A percentile compares a stretch with the other conserved stretches of the same genome.
These are phyloP conservation scores for Gaultheria prostrata DNA, from an alignment of 148 eudicot genomes.

Conservation along the genomic window DNA sequence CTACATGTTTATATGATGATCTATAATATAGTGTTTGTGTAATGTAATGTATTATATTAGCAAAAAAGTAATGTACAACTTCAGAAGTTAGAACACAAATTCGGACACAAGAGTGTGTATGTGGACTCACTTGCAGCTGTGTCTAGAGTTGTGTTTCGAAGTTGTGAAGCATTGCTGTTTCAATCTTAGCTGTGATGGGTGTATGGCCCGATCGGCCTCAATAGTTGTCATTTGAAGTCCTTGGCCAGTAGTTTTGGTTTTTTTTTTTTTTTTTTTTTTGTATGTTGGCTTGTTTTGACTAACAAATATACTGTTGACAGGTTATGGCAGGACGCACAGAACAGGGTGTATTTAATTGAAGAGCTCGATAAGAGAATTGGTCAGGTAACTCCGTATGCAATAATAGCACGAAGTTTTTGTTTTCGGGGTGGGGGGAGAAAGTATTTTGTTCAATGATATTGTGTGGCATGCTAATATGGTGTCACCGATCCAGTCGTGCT, in stretches of 20 bases:
- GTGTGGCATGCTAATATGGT: too few relatives aligned
- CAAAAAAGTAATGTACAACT: too few relatives aligned
- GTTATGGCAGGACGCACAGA: slow-evolving; percentile 85
- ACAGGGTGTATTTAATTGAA: slow-evolving; percentile 55
- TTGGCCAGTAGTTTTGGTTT: not conserved
- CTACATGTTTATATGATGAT: not conserved
- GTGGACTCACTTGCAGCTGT: too few relatives aligned
- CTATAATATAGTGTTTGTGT: not conserved
- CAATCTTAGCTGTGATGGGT: too few relatives aligned
- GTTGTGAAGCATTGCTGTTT: too few relatives aligned
- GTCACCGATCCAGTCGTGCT: too few relatives aligned
- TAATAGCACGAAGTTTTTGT: not conserved
- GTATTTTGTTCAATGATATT: too few relatives aligned
- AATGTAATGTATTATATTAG: not conserved
- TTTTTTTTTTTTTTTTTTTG: too few relatives aligned
- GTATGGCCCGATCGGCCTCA: not conserved
- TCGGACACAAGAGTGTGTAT: too few relatives aligned
- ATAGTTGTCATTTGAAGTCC: not conserved
- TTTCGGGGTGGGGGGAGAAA: too few relatives aligned
- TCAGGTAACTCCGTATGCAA: slow-evolving; percentile 38
- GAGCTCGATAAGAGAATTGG: slow-evolving; percentile 72
- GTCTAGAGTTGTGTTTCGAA: too few relatives aligned
- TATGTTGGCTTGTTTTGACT: not conserved
- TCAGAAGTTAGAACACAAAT: too few relatives aligned
- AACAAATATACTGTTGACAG: slow-evolving; percentile 34